phyloP scores from a whole-genome alignment of 495 filamentous ascomycete genomes.

The Penicillium pulvis region DNA sequence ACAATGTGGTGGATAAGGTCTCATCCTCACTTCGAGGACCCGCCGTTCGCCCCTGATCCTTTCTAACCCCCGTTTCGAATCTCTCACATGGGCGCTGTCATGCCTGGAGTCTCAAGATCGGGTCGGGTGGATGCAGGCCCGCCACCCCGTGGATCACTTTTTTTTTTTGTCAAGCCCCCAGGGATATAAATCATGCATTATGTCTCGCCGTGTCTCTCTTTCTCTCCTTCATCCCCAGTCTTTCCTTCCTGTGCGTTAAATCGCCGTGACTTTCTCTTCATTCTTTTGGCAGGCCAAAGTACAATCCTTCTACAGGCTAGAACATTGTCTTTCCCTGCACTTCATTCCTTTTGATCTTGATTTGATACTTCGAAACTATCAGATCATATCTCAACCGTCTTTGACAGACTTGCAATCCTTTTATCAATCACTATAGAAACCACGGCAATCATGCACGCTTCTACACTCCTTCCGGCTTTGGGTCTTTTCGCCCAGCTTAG shows the following conservation, averaged over 20 bases:
- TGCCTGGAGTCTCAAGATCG: slow-evolving; percentile 32
- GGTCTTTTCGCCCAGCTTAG: slow-evolving; percentile 44
- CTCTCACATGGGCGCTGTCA: slow-evolving; percentile 32
- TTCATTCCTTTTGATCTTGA: slow-evolving; percentile 1
- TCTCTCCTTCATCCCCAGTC: slow-evolving; percentile 12
- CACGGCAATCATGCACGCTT: slow-evolving; percentile 41
- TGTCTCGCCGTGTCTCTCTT: slow-evolving; percentile 5
- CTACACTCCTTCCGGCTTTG: slow-evolving; percentile 40
- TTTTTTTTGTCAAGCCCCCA: slow-evolving; percentile 12
- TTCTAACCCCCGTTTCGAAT: slow-evolving; percentile 20
- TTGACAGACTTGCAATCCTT: slow-evolving; percentile 23
- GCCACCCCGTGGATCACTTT: slow-evolving; percentile 20
- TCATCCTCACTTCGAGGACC: slow-evolving; percentile 16
- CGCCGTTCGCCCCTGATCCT: slow-evolving; percentile 19
- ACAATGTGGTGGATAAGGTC: slow-evolving; percentile 15
- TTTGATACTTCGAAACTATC: slow-evolving; percentile 8
- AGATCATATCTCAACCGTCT: slow-evolving; percentile 9
- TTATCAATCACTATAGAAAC: not conserved
- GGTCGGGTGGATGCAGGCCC: slow-evolving; percentile 36
- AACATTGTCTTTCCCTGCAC: slow-evolving; percentile 15
- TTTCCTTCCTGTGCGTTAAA: slow-evolving; percentile 19
- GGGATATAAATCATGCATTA: slow-evolving; percentile 9
- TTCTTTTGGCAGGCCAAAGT: slow-evolving; percentile 20
- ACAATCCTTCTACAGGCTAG: slow-evolving; percentile 11
- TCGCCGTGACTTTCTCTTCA: slow-evolving; percentile 11